Evolutionary conservation across 352 stramenopile species (phyloP), one percentile per base, ranked within the genome.

Genomic region (Halophytophthora batemanensis): DNA sequence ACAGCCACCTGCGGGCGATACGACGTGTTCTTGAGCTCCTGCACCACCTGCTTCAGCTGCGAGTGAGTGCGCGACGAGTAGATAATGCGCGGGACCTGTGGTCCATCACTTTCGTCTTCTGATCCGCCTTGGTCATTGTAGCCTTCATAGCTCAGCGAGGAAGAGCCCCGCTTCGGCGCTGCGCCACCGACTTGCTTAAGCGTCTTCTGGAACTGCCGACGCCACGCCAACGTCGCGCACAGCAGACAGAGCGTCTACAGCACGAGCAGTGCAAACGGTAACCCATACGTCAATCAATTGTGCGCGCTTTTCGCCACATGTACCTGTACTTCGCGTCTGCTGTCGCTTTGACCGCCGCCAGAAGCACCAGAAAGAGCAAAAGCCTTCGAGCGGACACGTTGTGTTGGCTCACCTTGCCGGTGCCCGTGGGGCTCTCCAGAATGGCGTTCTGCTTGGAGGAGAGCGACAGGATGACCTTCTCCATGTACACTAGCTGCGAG

Each of bases 11-110:
- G 74, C 6, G 93, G 93, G 15, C 76, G 69, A 68, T 98, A 99
- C n/a, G 80, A 68, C 22, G 95, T 98, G 61, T 88, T 97, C 42
- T 96, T 96, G 18, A 99, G 77, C 66, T 99, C 96, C 46, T 96
- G 81, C 7, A 98, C 85, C 19, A 99, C 97, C 63, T 99, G 95
- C 31, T 96, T 96, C 13, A 99, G 76, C 69, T 99, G 97, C n/a
- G 92, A 98, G 70, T 99, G 97, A 3, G 97, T 99, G 21, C 97
- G 75, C 28, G 96, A 98, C 45, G 96, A 97, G 65, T 99, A 99
- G 61, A 99, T 98, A 54, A 99, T 98, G 19, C 89, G 86, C 6
- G 92, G 87, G 14, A 90, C 45, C 31, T 71, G 48, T 6, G 63
- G 66, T 8, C 64, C 61, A 8, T 80, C 72, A 7, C 53, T 60